phyloP scores from a whole-genome alignment of 1,284 basidiomycete species.

The Peniophora sp. region DNA sequence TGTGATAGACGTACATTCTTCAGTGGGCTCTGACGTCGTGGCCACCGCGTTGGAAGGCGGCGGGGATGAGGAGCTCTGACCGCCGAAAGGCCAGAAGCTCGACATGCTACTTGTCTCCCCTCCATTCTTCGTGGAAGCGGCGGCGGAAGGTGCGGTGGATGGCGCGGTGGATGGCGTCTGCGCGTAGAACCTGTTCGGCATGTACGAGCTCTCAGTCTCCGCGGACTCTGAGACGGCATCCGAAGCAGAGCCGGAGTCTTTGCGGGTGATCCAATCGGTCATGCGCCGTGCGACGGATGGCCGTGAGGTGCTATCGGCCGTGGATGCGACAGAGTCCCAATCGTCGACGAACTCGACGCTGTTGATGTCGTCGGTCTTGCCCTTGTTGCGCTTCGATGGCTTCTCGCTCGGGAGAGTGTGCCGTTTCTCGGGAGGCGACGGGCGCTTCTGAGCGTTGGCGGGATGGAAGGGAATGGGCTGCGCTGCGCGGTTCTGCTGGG shows the following conservation, averaged over 20 bases:
- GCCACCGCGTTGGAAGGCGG: constrained; percentile 7
- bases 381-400: neutral
- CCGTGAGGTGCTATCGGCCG: neutral
- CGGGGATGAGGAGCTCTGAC: constrained; percentile 1
- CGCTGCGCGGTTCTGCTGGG: no score
- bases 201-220: no score
- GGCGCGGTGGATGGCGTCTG: no score
- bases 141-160: no score
- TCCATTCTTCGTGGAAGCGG: no score
- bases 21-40: constrained; percentile 16
- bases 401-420: neutral
- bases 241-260: no score
- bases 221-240: no score
- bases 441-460: neutral
- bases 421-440: neutral
- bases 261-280: neutral
- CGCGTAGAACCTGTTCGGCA: no score
- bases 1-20: constrained; percentile 19
- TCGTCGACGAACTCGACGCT: no score
- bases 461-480: neutral
- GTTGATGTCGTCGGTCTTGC: neutral
- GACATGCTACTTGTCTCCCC: neutral
- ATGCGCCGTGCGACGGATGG: neutral
- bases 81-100: constrained; percentile 8
- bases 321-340: neutral